A percentile compares a stretch with the other conserved stretches of the same genome.
These are phyloP conservation scores for Monosporascus sp. DNA, from an alignment of 2,329 filamentous ascomycete genomes.

Conservation along the genomic window DNA sequence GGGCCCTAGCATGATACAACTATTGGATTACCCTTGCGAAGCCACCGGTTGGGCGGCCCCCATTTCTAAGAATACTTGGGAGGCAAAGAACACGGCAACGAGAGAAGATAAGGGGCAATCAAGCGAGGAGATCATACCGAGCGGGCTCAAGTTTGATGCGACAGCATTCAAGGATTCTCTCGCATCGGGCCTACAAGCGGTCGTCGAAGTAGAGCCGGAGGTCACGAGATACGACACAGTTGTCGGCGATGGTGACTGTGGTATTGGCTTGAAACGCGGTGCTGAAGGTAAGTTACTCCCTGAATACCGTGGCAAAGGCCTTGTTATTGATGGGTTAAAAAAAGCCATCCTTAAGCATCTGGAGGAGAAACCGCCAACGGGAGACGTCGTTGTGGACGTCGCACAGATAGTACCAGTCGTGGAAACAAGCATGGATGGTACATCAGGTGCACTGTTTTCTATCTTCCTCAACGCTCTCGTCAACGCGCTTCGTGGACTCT, in stretches of 20 bases:
- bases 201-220: slow-evolving; percentile 65
- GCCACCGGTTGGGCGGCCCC: slow-evolving; percentile 66
- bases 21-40: slow-evolving; percentile 66
- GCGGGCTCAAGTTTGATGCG: slow-evolving; percentile 50
- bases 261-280: slow-evolving; percentile 78
- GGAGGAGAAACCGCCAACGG: slow-evolving; percentile 37
- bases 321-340: background rate
- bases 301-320: background rate
- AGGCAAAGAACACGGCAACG: slow-evolving; percentile 46
- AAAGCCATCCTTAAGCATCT: slow-evolving; percentile 50
- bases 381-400: slow-evolving; percentile 50
- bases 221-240: slow-evolving; percentile 73
- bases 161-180: slow-evolving; percentile 46
- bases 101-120: slow-evolving; percentile 33
- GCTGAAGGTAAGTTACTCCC: slow-evolving; percentile 57
- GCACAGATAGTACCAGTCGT: slow-evolving; percentile 49
- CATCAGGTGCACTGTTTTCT: slow-evolving; percentile 59
- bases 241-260: slow-evolving; percentile 87
- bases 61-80: slow-evolving; percentile 59
- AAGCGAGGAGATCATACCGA: slow-evolving; percentile 33
- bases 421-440: slow-evolving; percentile 57
- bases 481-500: slow-evolving; percentile 48
- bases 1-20: slow-evolving; percentile 59
- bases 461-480: slow-evolving; percentile 89
- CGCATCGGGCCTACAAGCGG: slow-evolving; percentile 50